A percentile compares a stretch with the other conserved stretches of the same genome.
These are phyloP conservation scores for Ceratobasidium sp. DNA, from an alignment of 1,284 basidiomycete species.

Conservation along the genomic window DNA sequence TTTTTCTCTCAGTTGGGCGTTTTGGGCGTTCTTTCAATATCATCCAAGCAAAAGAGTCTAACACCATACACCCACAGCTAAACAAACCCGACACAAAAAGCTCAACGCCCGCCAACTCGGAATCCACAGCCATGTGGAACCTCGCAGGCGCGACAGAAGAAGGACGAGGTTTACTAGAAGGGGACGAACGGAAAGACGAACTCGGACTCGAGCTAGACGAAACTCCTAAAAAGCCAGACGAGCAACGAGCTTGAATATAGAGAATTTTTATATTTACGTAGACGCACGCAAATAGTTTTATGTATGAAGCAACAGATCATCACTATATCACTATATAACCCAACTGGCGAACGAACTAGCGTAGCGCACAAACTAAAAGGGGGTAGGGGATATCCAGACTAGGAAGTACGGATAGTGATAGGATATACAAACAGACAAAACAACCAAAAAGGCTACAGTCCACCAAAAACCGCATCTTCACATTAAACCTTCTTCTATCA, in stretches of 20 bases:
- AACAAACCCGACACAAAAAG: slow-evolving; percentile 32
- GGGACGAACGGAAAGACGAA: slow-evolving; percentile 36
- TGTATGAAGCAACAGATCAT: background rate
- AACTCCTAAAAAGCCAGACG: background rate
- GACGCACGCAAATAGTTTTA: background rate
- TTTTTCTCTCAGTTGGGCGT: no score
- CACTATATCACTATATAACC: background rate
- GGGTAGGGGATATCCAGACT: no score
- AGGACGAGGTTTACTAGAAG: slow-evolving; percentile 30
- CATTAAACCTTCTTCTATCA: slow-evolving; percentile 7
- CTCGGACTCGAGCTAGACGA: background rate
- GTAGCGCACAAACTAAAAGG: no score
- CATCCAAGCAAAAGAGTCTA: no score
- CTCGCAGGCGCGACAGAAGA: slow-evolving; percentile 20
- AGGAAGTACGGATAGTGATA: no score
- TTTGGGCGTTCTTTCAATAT: background rate
- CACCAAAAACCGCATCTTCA: background rate
- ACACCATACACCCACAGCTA: background rate
- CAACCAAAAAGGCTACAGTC: no score
- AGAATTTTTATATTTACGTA: background rate
- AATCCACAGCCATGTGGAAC: slow-evolving; percentile 41
- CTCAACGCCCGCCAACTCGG: slow-evolving; percentile 28
- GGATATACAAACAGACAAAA: no score
- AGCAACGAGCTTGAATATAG: no score
- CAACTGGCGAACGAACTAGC: no score